Evolutionary conservation across 257 asterid genomes (phyloP).

Genomic region (Phtheirospermum japonicum): DNA sequence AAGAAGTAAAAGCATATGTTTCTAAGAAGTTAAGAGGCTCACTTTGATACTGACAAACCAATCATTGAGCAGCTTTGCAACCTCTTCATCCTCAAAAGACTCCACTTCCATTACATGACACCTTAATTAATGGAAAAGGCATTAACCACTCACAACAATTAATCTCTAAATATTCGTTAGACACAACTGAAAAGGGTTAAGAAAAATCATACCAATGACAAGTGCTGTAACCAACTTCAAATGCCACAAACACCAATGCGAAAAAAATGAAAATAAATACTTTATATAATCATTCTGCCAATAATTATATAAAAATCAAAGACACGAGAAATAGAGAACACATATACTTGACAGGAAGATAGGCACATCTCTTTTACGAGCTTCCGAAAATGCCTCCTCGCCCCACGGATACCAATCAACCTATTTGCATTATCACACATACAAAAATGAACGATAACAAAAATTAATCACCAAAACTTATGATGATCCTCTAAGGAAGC

Average conservation of each 20-base stretch:
- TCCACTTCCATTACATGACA: slow-evolving; percentile 99
- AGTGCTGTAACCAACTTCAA: slow-evolving; percentile 98
- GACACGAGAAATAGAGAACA: background rate
- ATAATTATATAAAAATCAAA: background rate
- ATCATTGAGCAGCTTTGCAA: slow-evolving; percentile 77
- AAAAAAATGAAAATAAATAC: background rate
- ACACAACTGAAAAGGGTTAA: background rate
- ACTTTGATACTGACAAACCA: slow-evolving; percentile 95
- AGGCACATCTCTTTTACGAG: slow-evolving; percentile 81
- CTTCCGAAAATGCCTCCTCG: slow-evolving; percentile 90
- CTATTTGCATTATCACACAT: slow-evolving; percentile 33
- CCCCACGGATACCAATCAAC: slow-evolving; percentile 99
- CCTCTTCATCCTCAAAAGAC: slow-evolving; percentile 84
- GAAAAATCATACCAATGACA: slow-evolving; percentile 78
- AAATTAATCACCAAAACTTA: slow-evolving; percentile 10
- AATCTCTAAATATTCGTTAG: background rate
- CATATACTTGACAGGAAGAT: slow-evolving; percentile 82
- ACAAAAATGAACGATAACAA: background rate
- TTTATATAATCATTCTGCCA: slow-evolving; percentile 7
- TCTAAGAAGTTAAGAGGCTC: slow-evolving; percentile 21
- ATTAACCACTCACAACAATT: slow-evolving; percentile 4
- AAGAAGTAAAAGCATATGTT: background rate
- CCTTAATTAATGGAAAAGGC: slow-evolving; percentile 40
- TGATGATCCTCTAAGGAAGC: background rate
- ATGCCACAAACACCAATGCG: slow-evolving; percentile 29